phyloP scores from a whole-genome alignment of 768 basidiomycete species.

The Hortiboletus campestris region DNA sequence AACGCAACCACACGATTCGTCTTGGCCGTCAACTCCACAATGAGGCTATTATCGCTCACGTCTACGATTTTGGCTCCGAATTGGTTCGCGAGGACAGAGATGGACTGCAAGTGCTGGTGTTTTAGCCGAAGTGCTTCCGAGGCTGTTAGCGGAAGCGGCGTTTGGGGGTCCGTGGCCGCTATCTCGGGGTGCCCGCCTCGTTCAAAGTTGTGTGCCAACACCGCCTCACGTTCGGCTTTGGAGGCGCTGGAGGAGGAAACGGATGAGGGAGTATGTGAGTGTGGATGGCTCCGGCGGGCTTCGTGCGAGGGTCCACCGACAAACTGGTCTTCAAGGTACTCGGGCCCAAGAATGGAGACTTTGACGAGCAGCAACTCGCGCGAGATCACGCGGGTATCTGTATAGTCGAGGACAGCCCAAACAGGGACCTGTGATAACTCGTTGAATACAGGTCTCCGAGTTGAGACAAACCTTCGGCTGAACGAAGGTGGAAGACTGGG shows the following conservation, averaged over 20 bases:
- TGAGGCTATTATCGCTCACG: slow-evolving; percentile 91
- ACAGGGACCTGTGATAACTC: slow-evolving; percentile 76
- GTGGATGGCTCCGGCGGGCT: slow-evolving; percentile 45
- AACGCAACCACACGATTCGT: slow-evolving; percentile 90
- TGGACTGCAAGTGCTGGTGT: slow-evolving; percentile 86
- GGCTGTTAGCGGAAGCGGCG: slow-evolving; percentile 57
- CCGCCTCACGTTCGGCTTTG: slow-evolving; percentile 69
- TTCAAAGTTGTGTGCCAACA: slow-evolving; percentile 78
- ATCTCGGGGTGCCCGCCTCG: slow-evolving; percentile 45
- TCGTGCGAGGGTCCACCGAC: slow-evolving; percentile 82
- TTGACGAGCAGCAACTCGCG: slow-evolving; percentile 95
- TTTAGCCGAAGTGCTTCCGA: slow-evolving; percentile 86
- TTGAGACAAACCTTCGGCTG: background rate
- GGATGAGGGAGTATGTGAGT: background rate
- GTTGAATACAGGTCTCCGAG: background rate
- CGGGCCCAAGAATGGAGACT: slow-evolving; percentile 94
- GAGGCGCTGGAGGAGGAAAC: slow-evolving; percentile 32
- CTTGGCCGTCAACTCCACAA: slow-evolving; percentile 94
- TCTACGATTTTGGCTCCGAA: slow-evolving; percentile 94
- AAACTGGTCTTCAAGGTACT: slow-evolving; percentile 93
- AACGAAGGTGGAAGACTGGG: background rate
- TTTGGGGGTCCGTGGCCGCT: slow-evolving; percentile 7
- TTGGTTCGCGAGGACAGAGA: slow-evolving; percentile 78
- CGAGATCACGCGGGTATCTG: slow-evolving; percentile 84
- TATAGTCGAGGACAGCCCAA: slow-evolving; percentile 99